phyloP scores from a whole-genome alignment of 257 asterid species.

The Plantago elongata region DNA sequence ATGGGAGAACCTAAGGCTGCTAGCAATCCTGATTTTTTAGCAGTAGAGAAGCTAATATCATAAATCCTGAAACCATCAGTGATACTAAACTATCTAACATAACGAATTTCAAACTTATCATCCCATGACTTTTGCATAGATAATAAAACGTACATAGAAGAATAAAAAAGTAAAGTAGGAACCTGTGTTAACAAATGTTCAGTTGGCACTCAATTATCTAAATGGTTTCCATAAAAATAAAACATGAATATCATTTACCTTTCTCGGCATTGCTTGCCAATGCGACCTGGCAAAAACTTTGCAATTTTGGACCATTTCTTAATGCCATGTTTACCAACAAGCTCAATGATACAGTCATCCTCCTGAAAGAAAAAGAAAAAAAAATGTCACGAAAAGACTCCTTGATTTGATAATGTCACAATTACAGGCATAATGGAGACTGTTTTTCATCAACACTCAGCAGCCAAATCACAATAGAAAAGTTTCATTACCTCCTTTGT shows the following conservation, averaged over 20 bases:
- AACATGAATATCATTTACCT: constrained; percentile 39
- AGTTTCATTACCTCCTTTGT: constrained; percentile 50
- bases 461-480: constrained; percentile 10
- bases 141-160: not conserved
- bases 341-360: constrained; percentile 57
- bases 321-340: constrained; percentile 54
- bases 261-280: constrained; percentile 90
- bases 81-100: not conserved
- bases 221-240: not conserved
- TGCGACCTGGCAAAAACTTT: constrained; percentile 66
- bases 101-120: not conserved
- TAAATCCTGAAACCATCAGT: not conserved
- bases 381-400: constrained; percentile 16
- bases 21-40: not conserved
- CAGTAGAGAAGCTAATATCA: not conserved
- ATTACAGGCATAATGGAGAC: constrained; percentile 7
- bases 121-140: not conserved
- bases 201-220: not conserved
- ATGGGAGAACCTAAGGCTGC: not conserved
- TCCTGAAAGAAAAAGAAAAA: constrained; percentile 40
- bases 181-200: constrained; percentile 2
- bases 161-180: not conserved
- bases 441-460: not conserved
- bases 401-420: constrained; percentile 6
- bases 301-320: constrained; percentile 74